Base-by-base conservation (phyloP, 768 basidiomycete species). In the Lentinus brumalis region DNA sequence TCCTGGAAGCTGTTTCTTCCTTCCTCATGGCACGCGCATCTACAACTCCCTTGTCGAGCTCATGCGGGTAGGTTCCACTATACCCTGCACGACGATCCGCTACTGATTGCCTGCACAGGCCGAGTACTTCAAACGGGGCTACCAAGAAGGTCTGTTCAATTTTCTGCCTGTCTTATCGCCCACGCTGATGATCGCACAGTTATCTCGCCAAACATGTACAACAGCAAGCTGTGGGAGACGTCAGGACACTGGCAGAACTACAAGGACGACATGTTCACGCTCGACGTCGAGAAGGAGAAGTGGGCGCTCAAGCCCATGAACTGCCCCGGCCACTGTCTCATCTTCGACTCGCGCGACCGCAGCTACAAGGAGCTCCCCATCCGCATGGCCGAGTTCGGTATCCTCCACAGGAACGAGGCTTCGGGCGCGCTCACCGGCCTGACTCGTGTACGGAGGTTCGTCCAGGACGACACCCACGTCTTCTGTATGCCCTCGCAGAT, bases 231-330 rank as follows among this genome's bases (percentile, higher is more conserved):
- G 16, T 99, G 97, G 97, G 89, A 98, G 77, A 94, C 92, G 1
- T 98, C 96, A 0, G 97, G 97, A 2, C 97, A 98, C 73, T 97
- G 92, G 96, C 86, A 93, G 69, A 96, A 98, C 73, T 99, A 98
- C 80, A 88, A 91, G 73, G 96, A 98, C 56, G 95, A 94, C 76
- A 99, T 99, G 97, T 99, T 98, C 78, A 74, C 81, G 47, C 86
- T 98, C 59, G 91, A 96, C 59, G 77, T 98, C 58, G 97, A 99
- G 76, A 98, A 98, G 78, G 95, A 98, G 77, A 85, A 85, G 70
- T 99, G 94, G 86, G 96, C 84, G 0, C 81, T 98, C 60, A 97
- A 98, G 77, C 97, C 97, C 18, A 99, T 99, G 97, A 99, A 99
- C 76, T 98, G 97, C 78, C 97, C 92, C 0, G 96, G 96, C 5